Conservation (phyloP, 768 basidiomycete species). For the Suillus weaverae region DNA sequence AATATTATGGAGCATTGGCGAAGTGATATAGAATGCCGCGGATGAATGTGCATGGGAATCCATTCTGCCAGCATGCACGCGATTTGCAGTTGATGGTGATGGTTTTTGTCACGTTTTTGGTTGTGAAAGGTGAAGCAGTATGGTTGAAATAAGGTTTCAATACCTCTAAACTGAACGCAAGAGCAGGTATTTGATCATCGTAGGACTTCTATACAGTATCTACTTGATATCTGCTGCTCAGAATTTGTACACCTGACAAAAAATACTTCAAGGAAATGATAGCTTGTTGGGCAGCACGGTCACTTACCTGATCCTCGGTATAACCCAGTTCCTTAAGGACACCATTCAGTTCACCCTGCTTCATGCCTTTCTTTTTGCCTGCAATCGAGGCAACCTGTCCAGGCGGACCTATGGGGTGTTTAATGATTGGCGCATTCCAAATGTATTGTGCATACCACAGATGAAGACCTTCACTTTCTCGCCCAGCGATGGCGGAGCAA, state of each 20-base stretch:
- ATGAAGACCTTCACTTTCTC: constrained; percentile 89
- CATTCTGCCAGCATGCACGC: background rate
- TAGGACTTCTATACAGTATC: background rate
- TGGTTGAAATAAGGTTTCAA: background rate
- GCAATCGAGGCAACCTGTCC: constrained; percentile 85
- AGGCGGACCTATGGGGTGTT: constrained; percentile 58
- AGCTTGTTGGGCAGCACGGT: background rate
- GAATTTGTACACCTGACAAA: constrained; percentile 42
- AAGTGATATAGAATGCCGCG: background rate
- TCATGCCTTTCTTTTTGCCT: constrained; percentile 85
- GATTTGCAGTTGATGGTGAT: background rate
- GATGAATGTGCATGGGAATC: background rate
- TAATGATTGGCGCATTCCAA: constrained; percentile 2
- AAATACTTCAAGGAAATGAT: constrained; percentile 8
- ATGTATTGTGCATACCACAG: constrained; percentile 61
- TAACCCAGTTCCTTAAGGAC: constrained; percentile 88
- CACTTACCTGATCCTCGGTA: constrained; percentile 74
- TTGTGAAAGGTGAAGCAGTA: background rate
- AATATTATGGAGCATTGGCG: background rate
- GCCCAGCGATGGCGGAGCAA: constrained; percentile 59
- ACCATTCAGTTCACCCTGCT: constrained; percentile 82
- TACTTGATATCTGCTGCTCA: constrained; percentile 16
- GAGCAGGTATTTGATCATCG: background rate
- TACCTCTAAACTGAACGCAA: background rate
- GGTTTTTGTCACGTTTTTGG: background rate